Evolutionary conservation across 2,329 filamentous ascomycete genomes (phyloP), one percentile per base, ranked within the genome.

Genomic region (Microcyclospora pomicola): DNA sequence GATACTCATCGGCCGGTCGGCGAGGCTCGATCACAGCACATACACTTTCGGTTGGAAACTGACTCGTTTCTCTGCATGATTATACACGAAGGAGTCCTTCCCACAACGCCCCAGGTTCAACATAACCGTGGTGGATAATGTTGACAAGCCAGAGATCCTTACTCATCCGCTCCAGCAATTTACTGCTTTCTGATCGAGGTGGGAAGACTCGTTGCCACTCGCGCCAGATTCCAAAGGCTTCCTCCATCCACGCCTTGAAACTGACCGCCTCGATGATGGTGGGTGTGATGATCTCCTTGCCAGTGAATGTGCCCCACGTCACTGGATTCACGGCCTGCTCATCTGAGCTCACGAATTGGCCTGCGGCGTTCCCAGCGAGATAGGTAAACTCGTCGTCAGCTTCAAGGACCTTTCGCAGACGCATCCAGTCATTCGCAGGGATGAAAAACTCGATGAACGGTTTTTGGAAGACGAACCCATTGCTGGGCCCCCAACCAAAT

Each of bases 381-480:
- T 84, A 98, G 48, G 82, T 85, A 29, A 95, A 72, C 36, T 75
- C 70, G 31, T 79, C 75, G 35, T 75, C 68, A 12, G 74, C 64
- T 38, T 75, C 74, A 28, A 96, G 72, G 41, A 75, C 72, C 3
- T 69, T 67, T 45, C 73, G 72, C 27, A 98, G 69, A 1, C 58
- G 58, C 12, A 64, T 60, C 78, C 86, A 96, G 57, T 88, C 82
- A 0, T 71, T 60, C 0, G 69, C 64, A 0, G 87, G 78, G 41
- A 93, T 65, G 68, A 98, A 98, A 64, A 96, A 85, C 59, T 98
- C 91, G 36, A 98, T 86, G 60, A 98, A 98, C 0, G 88, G 82
- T 48, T 96, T 98, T 56, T 98, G 91, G 67, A 95, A 98, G 34
- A 96, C 86, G 58, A 93, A 96, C 13, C 91, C 91, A 51, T 87